Evolutionary conservation across 331 rosid species (phyloP), one percentile per base, ranked within the genome.

Genomic region (Prunus yedoensis): DNA sequence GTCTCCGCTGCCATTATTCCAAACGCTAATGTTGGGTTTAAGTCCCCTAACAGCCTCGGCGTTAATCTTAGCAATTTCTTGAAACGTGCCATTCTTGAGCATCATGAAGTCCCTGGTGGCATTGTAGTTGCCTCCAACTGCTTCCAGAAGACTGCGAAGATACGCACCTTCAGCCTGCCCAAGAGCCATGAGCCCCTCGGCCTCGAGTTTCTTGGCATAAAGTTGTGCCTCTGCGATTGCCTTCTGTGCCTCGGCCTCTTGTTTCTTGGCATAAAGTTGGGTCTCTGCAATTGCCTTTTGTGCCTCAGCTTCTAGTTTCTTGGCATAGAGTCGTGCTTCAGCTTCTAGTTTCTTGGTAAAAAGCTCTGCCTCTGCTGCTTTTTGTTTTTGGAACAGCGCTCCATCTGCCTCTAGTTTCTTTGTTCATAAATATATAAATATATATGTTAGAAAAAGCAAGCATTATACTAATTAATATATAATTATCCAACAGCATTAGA

Each of bases 371-470:
- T 87, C 91, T 0, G 92, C 87, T 0, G 51, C 84, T 35, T 83
- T 83, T 54, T 86, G 92, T 28, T 86, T 83, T 79, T 71, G 77
- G 82, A 85, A 84, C n/a, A 84, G 62, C 45, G 27, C 88, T 89
- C 87, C 83, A 25, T 90, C 88, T 1, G 93, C 93, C 61, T 88
- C 88, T 85, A 86, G 92, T 1, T 85, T 91, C 87, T 83, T 86
- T 41, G 83, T 86, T 54, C 88, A 90, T 38, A 1, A 38, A 20
- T 79, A 83, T 10, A 54, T n/a, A 23, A n/a, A 25, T 54, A 54
- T 18, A 11, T 21, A 32, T 32, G 38, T 32, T 0, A 32, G 38
- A 32, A 32, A 32, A 32, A 1, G 1, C 38, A 5, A 32, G 38
- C 38, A 32, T 32, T 32, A 5, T 32, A 32, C 38, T 32, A 32